These are phyloP conservation scores for Venturia oleaginea DNA, from an alignment of 2,329 filamentous ascomycete genomes.

Conservation along the genomic window DNA sequence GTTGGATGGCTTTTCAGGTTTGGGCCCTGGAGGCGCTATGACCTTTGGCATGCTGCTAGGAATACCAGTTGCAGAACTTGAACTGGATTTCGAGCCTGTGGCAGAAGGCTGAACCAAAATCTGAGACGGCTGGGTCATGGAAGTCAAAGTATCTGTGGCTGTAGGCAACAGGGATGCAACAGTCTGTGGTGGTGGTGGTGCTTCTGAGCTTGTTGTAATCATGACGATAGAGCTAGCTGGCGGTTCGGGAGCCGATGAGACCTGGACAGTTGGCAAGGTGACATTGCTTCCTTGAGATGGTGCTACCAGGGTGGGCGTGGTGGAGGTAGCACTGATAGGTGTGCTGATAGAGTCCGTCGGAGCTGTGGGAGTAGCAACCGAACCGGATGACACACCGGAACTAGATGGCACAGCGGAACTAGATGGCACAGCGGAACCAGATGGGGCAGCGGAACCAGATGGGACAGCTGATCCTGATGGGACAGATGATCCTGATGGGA, in stretches of 20 bases:
- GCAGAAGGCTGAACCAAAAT: constrained; percentile 3
- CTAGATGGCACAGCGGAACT: neutral
- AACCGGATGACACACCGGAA: neutral
- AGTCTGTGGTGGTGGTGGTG: neutral
- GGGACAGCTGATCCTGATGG: neutral
- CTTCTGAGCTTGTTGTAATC: neutral
- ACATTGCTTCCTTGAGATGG: neutral
- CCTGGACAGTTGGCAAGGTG: neutral
- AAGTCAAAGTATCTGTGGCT: neutral
- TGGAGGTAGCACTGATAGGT: neutral
- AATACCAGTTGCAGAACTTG: constrained; percentile 27
- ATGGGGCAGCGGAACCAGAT: neutral
- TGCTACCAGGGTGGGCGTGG: neutral
- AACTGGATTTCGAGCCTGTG: neutral
- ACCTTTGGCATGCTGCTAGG: constrained; percentile 62
- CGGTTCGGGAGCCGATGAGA: neutral
- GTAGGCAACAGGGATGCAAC: neutral
- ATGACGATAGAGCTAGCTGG: neutral
- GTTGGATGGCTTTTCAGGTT: constrained; percentile 48
- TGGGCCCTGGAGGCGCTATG: constrained; percentile 60
- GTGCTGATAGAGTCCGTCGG: neutral
- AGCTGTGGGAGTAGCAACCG: neutral
- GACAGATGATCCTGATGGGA: neutral
- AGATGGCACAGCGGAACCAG: neutral
- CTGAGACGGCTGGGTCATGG: neutral